A percentile compares a stretch with the other conserved stretches of the same genome.
phyloP scores from a whole-genome alignment of 2,329 filamentous ascomycete species.

The Aspergillus hortae region DNA sequence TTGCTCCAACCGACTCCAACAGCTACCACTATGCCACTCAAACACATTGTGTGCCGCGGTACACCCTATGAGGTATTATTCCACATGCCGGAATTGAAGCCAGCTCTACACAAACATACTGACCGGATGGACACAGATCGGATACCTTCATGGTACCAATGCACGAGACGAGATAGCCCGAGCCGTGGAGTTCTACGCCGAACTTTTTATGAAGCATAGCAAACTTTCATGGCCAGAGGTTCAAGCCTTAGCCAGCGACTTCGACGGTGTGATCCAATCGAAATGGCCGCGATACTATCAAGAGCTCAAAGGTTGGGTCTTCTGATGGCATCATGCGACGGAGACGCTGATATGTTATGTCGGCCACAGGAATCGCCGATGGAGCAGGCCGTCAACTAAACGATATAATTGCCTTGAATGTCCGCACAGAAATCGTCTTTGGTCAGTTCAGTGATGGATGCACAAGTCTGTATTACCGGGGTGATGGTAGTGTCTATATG shows the following conservation, averaged over 20 bases:
- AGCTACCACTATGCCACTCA: not conserved
- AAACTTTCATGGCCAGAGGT: slow-evolving; percentile 48
- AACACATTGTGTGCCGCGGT: not conserved
- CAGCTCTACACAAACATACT: not conserved
- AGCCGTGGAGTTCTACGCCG: not conserved
- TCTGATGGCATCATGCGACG: no score
- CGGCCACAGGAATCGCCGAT: not conserved
- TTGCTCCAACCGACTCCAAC: no score
- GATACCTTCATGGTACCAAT: not conserved
- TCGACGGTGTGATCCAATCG: slow-evolving; percentile 40
- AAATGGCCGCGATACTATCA: slow-evolving; percentile 29
- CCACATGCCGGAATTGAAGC: not conserved
- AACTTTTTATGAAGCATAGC: slow-evolving; percentile 2
- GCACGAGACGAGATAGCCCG: not conserved
- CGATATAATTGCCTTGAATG: slow-evolving; percentile 52
- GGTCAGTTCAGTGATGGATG: slow-evolving; percentile 53
- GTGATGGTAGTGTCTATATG: slow-evolving; percentile 35
- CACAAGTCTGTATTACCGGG: slow-evolving; percentile 49
- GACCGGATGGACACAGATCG: not conserved
- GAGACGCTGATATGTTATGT: no score
- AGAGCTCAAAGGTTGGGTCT: slow-evolving; percentile 33
- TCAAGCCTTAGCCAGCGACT: slow-evolving; percentile 36
- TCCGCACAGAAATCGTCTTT: slow-evolving; percentile 54
- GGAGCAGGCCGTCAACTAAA: slow-evolving; percentile 42
- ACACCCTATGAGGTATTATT: not conserved